These are phyloP conservation scores for Gentiana straminea DNA, from an alignment of 257 asterid genomes.

Conservation along the genomic window DNA sequence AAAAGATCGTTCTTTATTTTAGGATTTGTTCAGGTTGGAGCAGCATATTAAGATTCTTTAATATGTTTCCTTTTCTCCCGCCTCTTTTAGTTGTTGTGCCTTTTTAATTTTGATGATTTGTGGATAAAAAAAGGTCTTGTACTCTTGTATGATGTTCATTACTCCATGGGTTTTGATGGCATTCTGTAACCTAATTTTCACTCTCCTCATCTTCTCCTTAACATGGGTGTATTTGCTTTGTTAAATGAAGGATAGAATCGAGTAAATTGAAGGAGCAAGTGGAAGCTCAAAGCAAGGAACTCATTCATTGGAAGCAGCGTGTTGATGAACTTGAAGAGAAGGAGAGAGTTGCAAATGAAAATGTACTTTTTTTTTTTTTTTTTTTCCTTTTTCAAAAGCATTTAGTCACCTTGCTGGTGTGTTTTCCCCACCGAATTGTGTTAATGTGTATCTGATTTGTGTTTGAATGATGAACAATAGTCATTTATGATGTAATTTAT, in stretches of 20 bases:
- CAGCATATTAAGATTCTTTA: too few species aligned
- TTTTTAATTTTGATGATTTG: too few species aligned
- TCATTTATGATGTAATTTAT: not conserved
- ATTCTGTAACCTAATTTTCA: not conserved
- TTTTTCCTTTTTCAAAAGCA: not conserved
- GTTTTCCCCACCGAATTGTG: too few species aligned
- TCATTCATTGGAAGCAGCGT: conserved; percentile 58
- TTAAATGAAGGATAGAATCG: conserved; percentile 80
- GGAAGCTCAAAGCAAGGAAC: conserved; percentile 76
- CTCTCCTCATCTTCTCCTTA: not conserved
- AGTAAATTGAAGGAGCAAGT: conserved; percentile 56
- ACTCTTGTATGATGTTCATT: too few species aligned
- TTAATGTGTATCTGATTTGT: conserved; percentile 1
- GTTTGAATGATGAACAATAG: not conserved
- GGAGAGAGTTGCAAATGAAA: conserved; percentile 90
- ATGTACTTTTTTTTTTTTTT: conserved; percentile 33
- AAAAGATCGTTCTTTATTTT: too few species aligned
- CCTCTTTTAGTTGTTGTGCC: too few species aligned
- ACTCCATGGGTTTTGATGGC: not conserved
- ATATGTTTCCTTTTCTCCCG: too few species aligned
- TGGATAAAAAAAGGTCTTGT: too few species aligned
- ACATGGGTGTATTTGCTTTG: conserved; percentile 9
- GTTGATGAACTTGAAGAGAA: conserved; percentile 87
- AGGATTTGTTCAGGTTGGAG: too few species aligned
- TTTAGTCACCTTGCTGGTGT: not conserved